phyloP scores from a whole-genome alignment of 2,329 filamentous ascomycete species.

The Boeremia lycopersici region DNA sequence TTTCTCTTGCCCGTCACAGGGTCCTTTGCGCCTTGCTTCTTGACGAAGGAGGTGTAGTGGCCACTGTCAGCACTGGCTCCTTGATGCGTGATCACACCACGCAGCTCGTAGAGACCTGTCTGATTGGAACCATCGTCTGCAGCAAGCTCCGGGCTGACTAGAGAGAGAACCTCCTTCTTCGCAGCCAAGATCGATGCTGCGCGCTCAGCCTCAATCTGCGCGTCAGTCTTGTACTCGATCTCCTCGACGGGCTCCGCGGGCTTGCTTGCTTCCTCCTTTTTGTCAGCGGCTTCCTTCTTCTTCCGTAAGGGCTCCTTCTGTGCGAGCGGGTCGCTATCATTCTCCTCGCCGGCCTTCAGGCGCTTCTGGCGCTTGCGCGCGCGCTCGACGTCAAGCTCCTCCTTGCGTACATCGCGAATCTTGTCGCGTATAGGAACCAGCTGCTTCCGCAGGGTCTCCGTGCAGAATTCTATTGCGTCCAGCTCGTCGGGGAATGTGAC shows the following conservation, averaged over 20 bases:
- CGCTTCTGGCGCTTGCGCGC: constrained; percentile 90
- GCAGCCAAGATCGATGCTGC: constrained; percentile 74
- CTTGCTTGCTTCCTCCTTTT: constrained; percentile 61
- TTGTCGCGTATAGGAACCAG: constrained; percentile 94
- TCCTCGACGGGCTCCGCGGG: constrained; percentile 65
- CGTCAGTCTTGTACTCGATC: constrained; percentile 87
- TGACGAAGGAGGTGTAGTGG: constrained; percentile 97
- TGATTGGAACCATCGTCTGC: constrained; percentile 86
- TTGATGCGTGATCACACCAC: constrained; percentile 94
- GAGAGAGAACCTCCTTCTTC: constrained; percentile 84
- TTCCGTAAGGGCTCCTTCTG: constrained; percentile 58
- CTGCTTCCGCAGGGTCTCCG: constrained; percentile 81
- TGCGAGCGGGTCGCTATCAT: constrained; percentile 51
- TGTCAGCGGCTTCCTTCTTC: constrained; percentile 53
- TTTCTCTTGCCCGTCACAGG: constrained; percentile 76
- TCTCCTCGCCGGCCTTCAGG: constrained; percentile 61
- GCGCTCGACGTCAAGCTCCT: constrained; percentile 90
- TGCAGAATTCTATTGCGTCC: constrained; percentile 93
- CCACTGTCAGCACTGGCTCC: constrained; percentile 96
- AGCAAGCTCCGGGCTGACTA: constrained; percentile 76
- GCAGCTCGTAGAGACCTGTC: constrained; percentile 92
- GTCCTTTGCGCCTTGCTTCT: constrained; percentile 79
- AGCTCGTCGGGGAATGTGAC: constrained; percentile 94
- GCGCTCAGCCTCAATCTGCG: constrained; percentile 86
- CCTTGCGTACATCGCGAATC: constrained; percentile 92